These are phyloP conservation scores for Verticillium isaacii DNA, from an alignment of 2,329 filamentous ascomycete species.

Conservation along the genomic window DNA sequence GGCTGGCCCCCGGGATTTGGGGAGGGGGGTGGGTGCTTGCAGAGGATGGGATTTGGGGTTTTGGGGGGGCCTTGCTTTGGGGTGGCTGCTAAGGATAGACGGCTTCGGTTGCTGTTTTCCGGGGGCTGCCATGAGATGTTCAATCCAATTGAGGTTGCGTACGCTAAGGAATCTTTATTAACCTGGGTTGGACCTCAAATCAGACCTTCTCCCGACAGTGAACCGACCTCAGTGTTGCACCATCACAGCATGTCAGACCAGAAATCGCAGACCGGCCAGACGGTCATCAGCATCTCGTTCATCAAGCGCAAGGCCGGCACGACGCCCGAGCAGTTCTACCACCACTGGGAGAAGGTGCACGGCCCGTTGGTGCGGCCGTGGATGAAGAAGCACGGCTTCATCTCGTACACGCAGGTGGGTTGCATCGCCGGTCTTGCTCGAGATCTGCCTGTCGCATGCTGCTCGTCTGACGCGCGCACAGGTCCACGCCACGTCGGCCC, in stretches of 20 bases:
- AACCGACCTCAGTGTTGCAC: neutral
- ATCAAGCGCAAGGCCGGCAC: conserved; percentile 22
- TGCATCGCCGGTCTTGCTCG: neutral
- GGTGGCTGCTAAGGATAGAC: no score
- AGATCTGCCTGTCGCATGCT: neutral
- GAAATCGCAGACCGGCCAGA: neutral
- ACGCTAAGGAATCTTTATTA: neutral
- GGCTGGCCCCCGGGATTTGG: neutral
- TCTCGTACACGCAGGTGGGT: conserved; percentile 24
- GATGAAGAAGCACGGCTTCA: conserved; percentile 25
- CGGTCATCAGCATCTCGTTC: conserved; percentile 14
- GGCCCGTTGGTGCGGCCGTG: conserved; percentile 25
- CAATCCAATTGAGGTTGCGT: neutral
- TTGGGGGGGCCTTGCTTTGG: no score
- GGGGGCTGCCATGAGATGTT: neutral
- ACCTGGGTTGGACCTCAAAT: no score
- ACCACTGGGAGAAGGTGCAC: conserved; percentile 26
- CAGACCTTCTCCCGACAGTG: neutral
- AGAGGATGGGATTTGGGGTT: no score
- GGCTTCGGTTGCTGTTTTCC: conserved; percentile 1
- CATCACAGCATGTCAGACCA: neutral
- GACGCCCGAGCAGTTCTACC: conserved; percentile 24
- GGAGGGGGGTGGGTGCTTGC: no score
- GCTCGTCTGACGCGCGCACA: neutral
- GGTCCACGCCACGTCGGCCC: conserved; percentile 18